Evolutionary conservation across 306 rosid species (phyloP).

Genomic region (Quercus berberidifolia): DNA sequence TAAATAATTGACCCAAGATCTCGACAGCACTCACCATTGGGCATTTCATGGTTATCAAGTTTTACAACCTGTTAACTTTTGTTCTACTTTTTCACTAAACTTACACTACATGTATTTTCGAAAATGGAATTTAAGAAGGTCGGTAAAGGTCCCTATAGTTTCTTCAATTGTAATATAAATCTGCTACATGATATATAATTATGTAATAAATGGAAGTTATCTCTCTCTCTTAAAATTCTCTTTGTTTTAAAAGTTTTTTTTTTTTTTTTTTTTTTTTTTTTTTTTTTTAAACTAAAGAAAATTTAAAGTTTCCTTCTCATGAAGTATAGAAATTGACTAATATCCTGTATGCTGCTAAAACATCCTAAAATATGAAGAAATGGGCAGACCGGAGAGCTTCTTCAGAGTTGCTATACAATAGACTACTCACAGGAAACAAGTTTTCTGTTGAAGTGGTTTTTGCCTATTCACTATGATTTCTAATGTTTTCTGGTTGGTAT

Average conservation of each 20-base stretch:
- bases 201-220: no score
- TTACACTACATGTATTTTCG: no score
- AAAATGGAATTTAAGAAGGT: no score
- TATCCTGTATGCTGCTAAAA: background rate
- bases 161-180: no score
- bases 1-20: no score
- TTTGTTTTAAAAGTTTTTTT: background rate
- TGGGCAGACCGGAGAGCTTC: background rate
- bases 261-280: no score
- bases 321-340: background rate
- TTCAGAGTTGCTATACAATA: background rate
- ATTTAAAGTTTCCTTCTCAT: background rate
- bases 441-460: conserved; percentile 7
- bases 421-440: background rate
- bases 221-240: background rate
- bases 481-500: background rate
- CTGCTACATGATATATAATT: no score
- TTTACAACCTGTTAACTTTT: no score
- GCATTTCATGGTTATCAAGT: no score
- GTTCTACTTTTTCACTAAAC: no score
- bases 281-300: background rate
- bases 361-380: background rate
- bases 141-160: no score
- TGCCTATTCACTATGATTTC: background rate
- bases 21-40: no score